Evolutionary conservation across 257 asterid species (phyloP).

Genomic region (Echites panduratus): DNA sequence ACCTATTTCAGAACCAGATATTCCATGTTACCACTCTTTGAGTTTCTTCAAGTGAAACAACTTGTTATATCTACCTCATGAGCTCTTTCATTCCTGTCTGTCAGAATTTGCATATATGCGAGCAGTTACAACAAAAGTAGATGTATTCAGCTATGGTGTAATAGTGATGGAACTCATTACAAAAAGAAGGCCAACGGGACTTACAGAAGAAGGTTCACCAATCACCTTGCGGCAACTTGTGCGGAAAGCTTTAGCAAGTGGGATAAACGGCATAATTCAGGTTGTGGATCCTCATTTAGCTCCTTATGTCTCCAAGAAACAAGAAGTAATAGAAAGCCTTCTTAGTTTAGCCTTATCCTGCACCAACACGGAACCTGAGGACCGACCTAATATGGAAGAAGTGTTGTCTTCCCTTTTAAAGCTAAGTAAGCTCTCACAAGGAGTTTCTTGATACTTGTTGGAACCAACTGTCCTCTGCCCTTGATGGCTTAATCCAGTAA

Average conservation of each 20-base stretch:
- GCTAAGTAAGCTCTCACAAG: conserved; percentile 33
- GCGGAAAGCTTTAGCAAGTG: conserved; percentile 36
- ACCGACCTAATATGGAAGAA: conserved; percentile 64
- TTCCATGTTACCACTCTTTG: no score
- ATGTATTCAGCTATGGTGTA: conserved; percentile 79
- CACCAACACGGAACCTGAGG: conserved; percentile 49
- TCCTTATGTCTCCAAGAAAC: conserved; percentile 29
- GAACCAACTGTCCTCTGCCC: neutral
- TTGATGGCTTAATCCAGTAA: neutral
- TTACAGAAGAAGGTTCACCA: conserved; percentile 43
- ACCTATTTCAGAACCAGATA: neutral
- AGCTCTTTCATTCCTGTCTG: conserved; percentile 5
- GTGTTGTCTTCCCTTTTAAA: conserved; percentile 48
- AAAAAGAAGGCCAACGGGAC: conserved; percentile 65
- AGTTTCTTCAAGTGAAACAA: no score
- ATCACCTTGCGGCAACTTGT: conserved; percentile 62
- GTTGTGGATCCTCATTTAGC: conserved; percentile 49
- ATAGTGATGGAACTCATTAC: conserved; percentile 70
- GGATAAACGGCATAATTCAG: conserved; percentile 34
- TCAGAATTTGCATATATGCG: conserved; percentile 83
- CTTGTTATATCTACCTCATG: conserved; percentile 2
- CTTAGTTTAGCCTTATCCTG: conserved; percentile 66
- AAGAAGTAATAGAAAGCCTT: conserved; percentile 45
- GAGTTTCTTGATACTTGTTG: neutral
- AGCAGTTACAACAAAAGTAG: conserved; percentile 66